phyloP scores from a whole-genome alignment of 306 rosid genomes.

The Cicer arietinum region DNA sequence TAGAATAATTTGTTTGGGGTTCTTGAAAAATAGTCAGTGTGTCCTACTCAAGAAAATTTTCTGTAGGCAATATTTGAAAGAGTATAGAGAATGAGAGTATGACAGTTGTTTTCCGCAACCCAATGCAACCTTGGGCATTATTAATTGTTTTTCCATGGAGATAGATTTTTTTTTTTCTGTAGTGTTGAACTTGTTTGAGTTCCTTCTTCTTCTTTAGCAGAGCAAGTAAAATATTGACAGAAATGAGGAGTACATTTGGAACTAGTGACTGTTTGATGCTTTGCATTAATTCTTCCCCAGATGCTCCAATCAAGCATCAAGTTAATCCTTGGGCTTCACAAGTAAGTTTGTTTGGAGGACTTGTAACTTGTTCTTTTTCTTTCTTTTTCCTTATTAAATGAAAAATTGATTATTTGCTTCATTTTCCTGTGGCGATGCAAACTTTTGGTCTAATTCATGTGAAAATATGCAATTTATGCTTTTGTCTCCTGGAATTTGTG shows the following conservation, averaged over 20 bases:
- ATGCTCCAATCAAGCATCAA: constrained; percentile 64
- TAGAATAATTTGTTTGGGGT: constrained; percentile 2
- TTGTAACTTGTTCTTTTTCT: constrained; percentile 27
- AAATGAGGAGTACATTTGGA: constrained; percentile 88
- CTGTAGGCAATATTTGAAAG: constrained; percentile 28
- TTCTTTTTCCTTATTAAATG: constrained; percentile 19
- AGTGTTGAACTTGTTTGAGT: constrained; percentile 43
- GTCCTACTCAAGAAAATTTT: constrained; percentile 5
- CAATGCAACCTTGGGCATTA: constrained; percentile 20
- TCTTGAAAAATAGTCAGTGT: constrained; percentile 2
- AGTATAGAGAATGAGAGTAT: constrained; percentile 6
- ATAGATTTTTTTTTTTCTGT: constrained; percentile 29
- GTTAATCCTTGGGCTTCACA: constrained; percentile 78
- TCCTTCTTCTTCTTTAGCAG: constrained; percentile 53
- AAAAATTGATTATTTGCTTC: neutral
- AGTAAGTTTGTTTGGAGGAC: constrained; percentile 60
- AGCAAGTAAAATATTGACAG: constrained; percentile 74
- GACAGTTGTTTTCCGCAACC: constrained; percentile 23
- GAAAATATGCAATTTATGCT: constrained; percentile 47
- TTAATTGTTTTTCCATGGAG: neutral
- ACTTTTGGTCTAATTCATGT: constrained; percentile 32
- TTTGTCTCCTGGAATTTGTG: constrained; percentile 49
- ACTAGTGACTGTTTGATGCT: constrained; percentile 73
- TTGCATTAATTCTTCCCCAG: constrained; percentile 80
- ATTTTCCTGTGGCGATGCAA: constrained; percentile 1